These are phyloP conservation scores for Murraya koenigii DNA, from an alignment of 345 rosid genomes.

Conservation along the genomic window DNA sequence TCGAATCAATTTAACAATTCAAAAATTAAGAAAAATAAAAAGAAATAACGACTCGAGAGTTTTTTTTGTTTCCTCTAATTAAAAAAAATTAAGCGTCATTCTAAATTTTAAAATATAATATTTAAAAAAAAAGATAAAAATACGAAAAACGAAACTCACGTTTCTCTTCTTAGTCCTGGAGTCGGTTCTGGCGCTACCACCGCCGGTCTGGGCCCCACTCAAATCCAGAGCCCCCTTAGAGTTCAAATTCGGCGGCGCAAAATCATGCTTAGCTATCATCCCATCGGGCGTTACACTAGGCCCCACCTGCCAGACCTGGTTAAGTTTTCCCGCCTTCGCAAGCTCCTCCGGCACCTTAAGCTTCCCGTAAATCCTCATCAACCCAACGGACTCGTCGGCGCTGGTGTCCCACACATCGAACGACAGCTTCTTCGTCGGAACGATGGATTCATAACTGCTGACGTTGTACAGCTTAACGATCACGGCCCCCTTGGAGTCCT, in stretches of 20 bases:
- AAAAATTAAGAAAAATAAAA: no score
- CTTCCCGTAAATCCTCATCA: conserved; percentile 50
- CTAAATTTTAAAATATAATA: not conserved
- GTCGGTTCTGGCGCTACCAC: conserved; percentile 23
- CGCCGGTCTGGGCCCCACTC: conserved; percentile 20
- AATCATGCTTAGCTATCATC: conserved; percentile 27
- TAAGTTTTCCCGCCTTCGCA: conserved; percentile 41
- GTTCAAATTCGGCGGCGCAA: conserved; percentile 27
- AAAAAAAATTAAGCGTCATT: no score
- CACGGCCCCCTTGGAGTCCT: conserved; percentile 28
- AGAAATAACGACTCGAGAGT: not conserved
- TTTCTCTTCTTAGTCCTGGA: conserved; percentile 50
- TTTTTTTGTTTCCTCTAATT: no score
- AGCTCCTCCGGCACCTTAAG: conserved; percentile 59
- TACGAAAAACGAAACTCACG: conserved; percentile 18
- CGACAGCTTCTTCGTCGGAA: conserved; percentile 36
- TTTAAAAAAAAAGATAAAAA: not conserved
- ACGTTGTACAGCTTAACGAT: conserved; percentile 47
- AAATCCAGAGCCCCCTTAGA: conserved; percentile 39
- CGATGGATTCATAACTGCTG: conserved; percentile 25
- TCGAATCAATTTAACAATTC: not conserved
- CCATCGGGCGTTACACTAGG: conserved; percentile 30
- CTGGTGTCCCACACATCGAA: conserved; percentile 67
- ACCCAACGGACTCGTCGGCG: conserved; percentile 49
- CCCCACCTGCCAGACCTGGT: conserved; percentile 92